Percentiles rank a stretch among this genome's conserved stretches.
phyloP scores from a whole-genome alignment of 768 basidiomycete species.

The Serendipita vermifera region DNA sequence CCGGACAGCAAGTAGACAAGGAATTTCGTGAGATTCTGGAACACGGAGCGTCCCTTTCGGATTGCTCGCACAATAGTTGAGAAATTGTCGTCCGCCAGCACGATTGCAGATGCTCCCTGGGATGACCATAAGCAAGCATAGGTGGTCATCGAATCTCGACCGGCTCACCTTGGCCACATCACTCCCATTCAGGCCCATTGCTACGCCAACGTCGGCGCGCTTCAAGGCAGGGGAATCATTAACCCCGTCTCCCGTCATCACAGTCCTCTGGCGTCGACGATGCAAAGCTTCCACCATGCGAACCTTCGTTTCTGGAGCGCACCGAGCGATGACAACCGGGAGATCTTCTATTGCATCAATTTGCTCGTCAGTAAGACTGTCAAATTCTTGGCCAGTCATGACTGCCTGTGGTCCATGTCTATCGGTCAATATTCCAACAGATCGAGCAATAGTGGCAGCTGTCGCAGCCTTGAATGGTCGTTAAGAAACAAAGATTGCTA shows the following conservation, averaged over 20 bases:
- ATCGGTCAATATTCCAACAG: constrained; percentile 33
- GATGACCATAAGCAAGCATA: no score
- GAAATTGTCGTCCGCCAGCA: constrained; percentile 54
- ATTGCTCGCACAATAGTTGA: constrained; percentile 51
- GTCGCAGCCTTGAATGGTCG: constrained; percentile 26
- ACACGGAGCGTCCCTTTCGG: constrained; percentile 49
- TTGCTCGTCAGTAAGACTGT: constrained; percentile 39
- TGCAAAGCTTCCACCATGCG: constrained; percentile 48
- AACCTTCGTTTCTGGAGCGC: constrained; percentile 42
- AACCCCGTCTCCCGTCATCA: constrained; percentile 44
- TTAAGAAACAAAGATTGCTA: neutral
- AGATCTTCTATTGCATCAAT: constrained; percentile 35
- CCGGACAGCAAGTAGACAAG: constrained; percentile 40
- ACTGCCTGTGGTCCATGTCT: constrained; percentile 20
- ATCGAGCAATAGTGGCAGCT: constrained; percentile 38
- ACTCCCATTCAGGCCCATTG: constrained; percentile 43
- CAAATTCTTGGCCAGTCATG: constrained; percentile 37
- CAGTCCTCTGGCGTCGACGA: constrained; percentile 39
- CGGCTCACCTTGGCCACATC: constrained; percentile 49
- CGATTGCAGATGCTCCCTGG: constrained; percentile 48
- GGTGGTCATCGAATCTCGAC: no score
- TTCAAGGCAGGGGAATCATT: constrained; percentile 49
- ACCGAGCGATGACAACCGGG: constrained; percentile 47
- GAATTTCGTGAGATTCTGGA: constrained; percentile 46
- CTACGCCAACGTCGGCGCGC: constrained; percentile 46